Base-by-base conservation (phyloP, 129 eudicot genomes). In the Pseudognaphalium luteoalbum region DNA sequence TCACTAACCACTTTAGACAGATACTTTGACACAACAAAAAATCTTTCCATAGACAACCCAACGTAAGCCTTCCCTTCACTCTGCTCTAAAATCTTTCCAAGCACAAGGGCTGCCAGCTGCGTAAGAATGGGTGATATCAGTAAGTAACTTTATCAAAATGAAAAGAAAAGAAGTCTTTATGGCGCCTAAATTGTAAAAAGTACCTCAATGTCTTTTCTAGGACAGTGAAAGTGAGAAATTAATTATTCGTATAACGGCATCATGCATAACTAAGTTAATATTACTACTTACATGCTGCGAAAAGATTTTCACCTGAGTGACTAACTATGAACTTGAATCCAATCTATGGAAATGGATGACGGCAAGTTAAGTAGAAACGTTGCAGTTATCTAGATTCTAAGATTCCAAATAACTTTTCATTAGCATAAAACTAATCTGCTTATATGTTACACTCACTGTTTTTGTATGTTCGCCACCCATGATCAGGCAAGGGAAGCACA, bases 401-500 rank as follows among this genome's bases (percentile, higher is more conserved):
- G 16, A 66, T 67, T 39, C 54, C 34, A 78, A 19, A 8, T 50
- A 77, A 14, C 50, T 10, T 5, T 57, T n/a, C 22, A 42, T 37
- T 39, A 30, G 5, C 16, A 15, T 30, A 14, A 22, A 7, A 12
- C 20, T 11, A 15, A 60, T 2, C 3, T 37, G 64, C 62, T 10
- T 50, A 52, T 52, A 52, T 16, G 20, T 54, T 54, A 17, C 60
- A 54, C 83, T 73, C 70, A 82, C 86, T 12, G 80, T n/a, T 82
- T 82, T 66, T 25, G 83, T 42, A 16, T 34, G 19, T 0, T 57
- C 76, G 14, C 68, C 7, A 5, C 86, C 86, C 37, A 41, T 0
- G 1, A 78, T 80, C 75, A 83, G 78, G 83, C 83, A 68, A 39
- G 64, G 63, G 50, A 83, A 35, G 76, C 83, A 78, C 70, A 73